Conservation (phyloP, 2,329 filamentous ascomycete genomes). For the Fusarium stilboides region DNA sequence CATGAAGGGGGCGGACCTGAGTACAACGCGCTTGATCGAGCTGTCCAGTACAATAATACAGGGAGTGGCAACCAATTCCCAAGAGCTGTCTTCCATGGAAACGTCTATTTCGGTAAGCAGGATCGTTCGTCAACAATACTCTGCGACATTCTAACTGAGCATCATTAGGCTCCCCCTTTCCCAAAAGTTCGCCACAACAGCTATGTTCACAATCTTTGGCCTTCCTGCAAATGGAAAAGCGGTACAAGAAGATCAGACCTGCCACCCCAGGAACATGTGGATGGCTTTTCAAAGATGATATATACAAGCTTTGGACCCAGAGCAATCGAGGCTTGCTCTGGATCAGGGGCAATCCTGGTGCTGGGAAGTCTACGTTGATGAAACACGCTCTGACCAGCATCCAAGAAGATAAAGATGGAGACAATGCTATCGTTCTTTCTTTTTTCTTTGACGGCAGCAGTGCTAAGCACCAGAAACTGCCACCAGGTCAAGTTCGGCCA, state of each 20-base stretch:
- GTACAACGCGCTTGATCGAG: no score
- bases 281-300: neutral
- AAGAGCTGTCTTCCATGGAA: no score
- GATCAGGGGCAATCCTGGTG: neutral
- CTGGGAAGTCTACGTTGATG: neutral
- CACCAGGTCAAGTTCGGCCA: no score
- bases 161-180: no score
- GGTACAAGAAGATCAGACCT: neutral
- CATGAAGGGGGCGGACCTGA: no score
- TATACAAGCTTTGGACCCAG: rapidly evolving
- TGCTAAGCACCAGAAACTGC: neutral
- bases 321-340: neutral
- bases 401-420: rapidly evolving
- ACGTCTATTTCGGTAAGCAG: no score
- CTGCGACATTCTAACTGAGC: no score
- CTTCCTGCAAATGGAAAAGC: neutral
- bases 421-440: neutral
- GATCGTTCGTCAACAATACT: no score
- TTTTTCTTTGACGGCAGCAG: neutral
- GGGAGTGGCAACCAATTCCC: no score
- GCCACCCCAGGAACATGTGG: neutral
- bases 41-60: no score
- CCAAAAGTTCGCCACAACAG: neutral
- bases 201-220: rapidly evolving
- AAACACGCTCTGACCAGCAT: neutral